Conservation (phyloP, 305 asterid genomes). For the Fraxinus baroniana region DNA sequence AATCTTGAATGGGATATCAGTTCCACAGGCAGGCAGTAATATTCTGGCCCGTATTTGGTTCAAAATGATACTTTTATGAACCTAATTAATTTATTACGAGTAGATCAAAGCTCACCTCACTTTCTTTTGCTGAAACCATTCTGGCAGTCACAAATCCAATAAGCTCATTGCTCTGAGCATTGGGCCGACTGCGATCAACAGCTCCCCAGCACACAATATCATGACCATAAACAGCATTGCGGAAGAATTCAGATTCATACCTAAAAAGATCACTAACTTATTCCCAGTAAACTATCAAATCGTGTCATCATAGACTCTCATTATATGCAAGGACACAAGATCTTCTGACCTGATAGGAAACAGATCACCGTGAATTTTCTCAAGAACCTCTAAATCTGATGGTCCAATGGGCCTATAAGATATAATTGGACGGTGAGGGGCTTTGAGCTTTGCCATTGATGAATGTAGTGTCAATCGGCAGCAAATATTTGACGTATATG, state of each 20-base stretch:
- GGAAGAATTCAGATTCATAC: conserved; percentile 87
- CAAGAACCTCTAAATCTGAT: conserved; percentile 67
- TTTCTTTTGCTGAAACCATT: conserved; percentile 66
- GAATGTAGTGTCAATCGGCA: conserved; percentile 52
- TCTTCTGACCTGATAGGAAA: conserved; percentile 77
- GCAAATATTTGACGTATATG: conserved; percentile 42
- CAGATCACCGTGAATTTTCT: conserved; percentile 69
- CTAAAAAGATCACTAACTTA: conserved; percentile 35
- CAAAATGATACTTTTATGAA: not conserved
- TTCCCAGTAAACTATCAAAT: conserved; percentile 26
- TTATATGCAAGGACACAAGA: conserved; percentile 18
- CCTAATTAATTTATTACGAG: conserved; percentile 14
- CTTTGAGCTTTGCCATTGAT: conserved; percentile 67
- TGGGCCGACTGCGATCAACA: conserved; percentile 71
- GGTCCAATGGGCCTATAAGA: conserved; percentile 70
- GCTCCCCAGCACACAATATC: conserved; percentile 97
- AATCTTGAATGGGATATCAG: conserved; percentile 5
- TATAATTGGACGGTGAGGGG: conserved; percentile 50
- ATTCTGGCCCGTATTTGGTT: not conserved
- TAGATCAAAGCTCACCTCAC: conserved; percentile 63
- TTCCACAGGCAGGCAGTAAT: not conserved
- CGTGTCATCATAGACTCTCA: not conserved
- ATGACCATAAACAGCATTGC: conserved; percentile 76
- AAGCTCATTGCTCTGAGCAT: conserved; percentile 72
- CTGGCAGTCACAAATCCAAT: conserved; percentile 89